Percentiles rank a stretch among this genome's conserved stretches.
These are phyloP conservation scores for Cutaneotrichosporon cavernicola DNA, from an alignment of 1,284 basidiomycete genomes.

Conservation along the genomic window DNA sequence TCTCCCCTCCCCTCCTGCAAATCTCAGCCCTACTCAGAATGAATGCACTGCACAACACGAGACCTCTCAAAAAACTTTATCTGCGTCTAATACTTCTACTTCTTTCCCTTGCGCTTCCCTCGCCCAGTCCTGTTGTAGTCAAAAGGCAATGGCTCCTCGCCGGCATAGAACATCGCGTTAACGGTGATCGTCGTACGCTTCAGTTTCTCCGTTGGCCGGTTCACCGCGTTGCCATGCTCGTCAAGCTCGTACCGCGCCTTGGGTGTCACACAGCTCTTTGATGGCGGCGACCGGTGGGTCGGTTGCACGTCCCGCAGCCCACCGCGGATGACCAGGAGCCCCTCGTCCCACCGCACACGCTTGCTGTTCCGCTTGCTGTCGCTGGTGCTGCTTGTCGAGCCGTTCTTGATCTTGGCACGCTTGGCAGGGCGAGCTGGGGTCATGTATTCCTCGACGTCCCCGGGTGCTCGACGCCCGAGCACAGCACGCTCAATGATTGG, in stretches of 20 bases:
- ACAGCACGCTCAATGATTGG: constrained; percentile 21
- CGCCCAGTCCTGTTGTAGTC: constrained; percentile 8
- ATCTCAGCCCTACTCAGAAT: not conserved
- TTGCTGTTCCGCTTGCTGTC: constrained; percentile 17
- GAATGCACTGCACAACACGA: not conserved
- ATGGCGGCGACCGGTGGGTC: not conserved
- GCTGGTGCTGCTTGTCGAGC: constrained; percentile 21
- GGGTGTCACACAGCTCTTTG: constrained; percentile 16
- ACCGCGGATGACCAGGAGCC: constrained; percentile 54
- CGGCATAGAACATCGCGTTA: constrained; percentile 78
- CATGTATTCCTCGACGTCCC: constrained; percentile 74
- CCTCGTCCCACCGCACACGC: constrained; percentile 73
- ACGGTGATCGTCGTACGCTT: constrained; percentile 67
- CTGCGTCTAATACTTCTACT: not conserved
- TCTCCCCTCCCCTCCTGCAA: too few species aligned
- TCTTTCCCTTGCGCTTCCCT: constrained; percentile 18
- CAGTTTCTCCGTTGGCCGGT: constrained; percentile 63
- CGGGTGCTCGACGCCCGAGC: constrained; percentile 33
- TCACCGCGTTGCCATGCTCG: constrained; percentile 68
- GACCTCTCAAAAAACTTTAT: not conserved
- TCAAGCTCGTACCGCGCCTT: constrained; percentile 65
- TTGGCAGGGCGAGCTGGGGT: constrained; percentile 57
- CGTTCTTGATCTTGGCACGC: constrained; percentile 41
- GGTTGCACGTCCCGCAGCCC: constrained; percentile 9
- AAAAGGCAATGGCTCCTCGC: constrained; percentile 57